Evolutionary conservation across 768 basidiomycete species (phyloP).

Genomic region (Russula brevipes): DNA sequence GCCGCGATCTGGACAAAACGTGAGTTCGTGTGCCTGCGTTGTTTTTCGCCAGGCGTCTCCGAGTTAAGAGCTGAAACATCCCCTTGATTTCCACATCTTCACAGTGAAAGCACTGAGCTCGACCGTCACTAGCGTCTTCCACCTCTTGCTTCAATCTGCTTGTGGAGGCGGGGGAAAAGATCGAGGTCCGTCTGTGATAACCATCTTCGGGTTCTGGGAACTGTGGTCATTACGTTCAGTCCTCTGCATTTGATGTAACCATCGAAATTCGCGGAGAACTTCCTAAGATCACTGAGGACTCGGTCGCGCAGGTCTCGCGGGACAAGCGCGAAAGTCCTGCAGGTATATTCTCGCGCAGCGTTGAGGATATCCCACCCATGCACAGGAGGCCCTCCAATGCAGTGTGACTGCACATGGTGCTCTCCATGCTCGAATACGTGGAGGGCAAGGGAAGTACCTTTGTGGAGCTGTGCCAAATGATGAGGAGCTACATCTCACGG

Average conservation of each 20-base stretch:
- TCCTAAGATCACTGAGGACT: slow-evolving; percentile 13
- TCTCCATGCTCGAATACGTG: slow-evolving; percentile 1
- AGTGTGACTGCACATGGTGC: slow-evolving; percentile 4
- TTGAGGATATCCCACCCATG: slow-evolving; percentile 20
- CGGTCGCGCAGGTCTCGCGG: slow-evolving; percentile 15
- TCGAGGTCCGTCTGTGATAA: slow-evolving; percentile 10
- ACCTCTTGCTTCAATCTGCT: slow-evolving; percentile 12
- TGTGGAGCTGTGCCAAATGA: slow-evolving; percentile 9
- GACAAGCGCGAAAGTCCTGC: slow-evolving; percentile 12
- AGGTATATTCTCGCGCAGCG: slow-evolving; percentile 1
- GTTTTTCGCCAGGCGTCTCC: no score
- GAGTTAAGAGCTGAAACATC: no score
- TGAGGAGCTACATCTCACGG: slow-evolving; percentile 20
- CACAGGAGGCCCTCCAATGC: neutral
- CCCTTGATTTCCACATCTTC: neutral
- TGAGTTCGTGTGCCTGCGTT: neutral
- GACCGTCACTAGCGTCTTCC: slow-evolving; percentile 7
- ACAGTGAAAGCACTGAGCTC: slow-evolving; percentile 20
- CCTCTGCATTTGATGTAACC: neutral
- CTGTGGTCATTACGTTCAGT: no score
- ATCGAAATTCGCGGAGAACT: slow-evolving; percentile 11
- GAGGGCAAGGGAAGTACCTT: slow-evolving; percentile 2
- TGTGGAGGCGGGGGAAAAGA: slow-evolving; percentile 2
- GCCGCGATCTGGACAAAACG: slow-evolving; percentile 22
- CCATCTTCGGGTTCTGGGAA: no score